phyloP scores from a whole-genome alignment of 345 rosid species.

The Dovyalis caffra region DNA sequence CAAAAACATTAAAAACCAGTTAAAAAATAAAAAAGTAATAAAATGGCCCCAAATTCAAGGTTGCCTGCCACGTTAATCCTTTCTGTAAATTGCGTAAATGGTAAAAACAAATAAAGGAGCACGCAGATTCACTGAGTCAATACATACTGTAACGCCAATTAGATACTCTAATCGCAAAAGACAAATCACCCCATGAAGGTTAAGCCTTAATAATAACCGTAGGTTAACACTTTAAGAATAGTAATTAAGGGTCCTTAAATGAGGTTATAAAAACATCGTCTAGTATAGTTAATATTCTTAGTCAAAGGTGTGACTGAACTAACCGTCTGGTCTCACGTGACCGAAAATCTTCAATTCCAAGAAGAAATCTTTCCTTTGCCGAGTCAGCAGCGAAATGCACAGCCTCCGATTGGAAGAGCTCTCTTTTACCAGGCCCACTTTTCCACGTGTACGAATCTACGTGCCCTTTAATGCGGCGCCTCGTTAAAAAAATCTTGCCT shows the following conservation, averaged over 20 bases:
- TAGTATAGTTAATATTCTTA: constrained; percentile 4
- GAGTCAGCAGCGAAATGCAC: constrained; percentile 27
- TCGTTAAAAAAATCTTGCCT: constrained; percentile 6
- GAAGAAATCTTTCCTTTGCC: constrained; percentile 24
- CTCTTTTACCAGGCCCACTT: neutral
- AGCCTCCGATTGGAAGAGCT: constrained; percentile 13
- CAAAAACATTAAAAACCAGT: neutral
- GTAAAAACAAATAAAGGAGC: no score
- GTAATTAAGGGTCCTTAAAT: constrained; percentile 18
- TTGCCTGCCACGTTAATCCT: constrained; percentile 35
- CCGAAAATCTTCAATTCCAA: constrained; percentile 31
- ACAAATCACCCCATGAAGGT: constrained; percentile 2
- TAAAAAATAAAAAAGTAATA: neutral
- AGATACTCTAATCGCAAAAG: neutral
- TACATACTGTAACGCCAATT: constrained; percentile 19
- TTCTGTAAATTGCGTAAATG: constrained; percentile 19
- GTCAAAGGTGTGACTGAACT: constrained; percentile 42
- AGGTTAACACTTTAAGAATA: neutral
- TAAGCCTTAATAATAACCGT: neutral
- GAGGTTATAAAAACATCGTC: neutral
- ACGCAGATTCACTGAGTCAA: neutral
- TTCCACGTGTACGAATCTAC: constrained; percentile 26
- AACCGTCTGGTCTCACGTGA: constrained; percentile 44
- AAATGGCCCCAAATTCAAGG: constrained; percentile 27
- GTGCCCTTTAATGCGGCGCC: constrained; percentile 40